phyloP scores from a whole-genome alignment of 495 filamentous ascomycete species.

The Platismatia glauca region DNA sequence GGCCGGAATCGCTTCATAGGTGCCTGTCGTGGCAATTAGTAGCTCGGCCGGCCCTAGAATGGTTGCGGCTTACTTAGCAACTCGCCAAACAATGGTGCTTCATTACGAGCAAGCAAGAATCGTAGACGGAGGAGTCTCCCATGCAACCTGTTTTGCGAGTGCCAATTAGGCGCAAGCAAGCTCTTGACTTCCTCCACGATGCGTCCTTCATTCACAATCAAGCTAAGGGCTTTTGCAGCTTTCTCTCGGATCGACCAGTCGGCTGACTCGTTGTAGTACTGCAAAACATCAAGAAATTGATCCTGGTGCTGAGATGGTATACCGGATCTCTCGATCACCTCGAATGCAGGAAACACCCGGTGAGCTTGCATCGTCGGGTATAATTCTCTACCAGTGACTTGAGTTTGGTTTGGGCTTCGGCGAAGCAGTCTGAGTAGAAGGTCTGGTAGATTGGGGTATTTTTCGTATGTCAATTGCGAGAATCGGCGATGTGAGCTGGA shows the following conservation, averaged over 20 bases:
- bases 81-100: conserved; percentile 27
- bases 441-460: conserved; percentile 59
- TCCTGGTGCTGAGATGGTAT: conserved; percentile 30
- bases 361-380: conserved; percentile 17
- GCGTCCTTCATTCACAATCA: conserved; percentile 47
- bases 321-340: conserved; percentile 55
- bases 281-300: conserved; percentile 41
- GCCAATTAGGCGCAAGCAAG: conserved; percentile 36
- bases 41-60: neutral
- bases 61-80: conserved; percentile 32
- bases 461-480: conserved; percentile 40
- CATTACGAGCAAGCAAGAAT: conserved; percentile 32
- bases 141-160: conserved; percentile 56
- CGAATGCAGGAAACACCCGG: conserved; percentile 64
- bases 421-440: conserved; percentile 60
- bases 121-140: conserved; percentile 45
- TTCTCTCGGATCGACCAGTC: conserved; percentile 89
- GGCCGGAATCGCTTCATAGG: conserved; percentile 27
- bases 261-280: conserved; percentile 54
- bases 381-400: neutral
- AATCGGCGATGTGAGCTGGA: conserved; percentile 17
- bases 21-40: conserved; percentile 23
- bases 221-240: conserved; percentile 68
- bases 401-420: neutral
- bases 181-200: conserved; percentile 40